phyloP scores from a whole-genome alignment of 208 protist genomes.

The Entamoeba histolytica region DNA sequence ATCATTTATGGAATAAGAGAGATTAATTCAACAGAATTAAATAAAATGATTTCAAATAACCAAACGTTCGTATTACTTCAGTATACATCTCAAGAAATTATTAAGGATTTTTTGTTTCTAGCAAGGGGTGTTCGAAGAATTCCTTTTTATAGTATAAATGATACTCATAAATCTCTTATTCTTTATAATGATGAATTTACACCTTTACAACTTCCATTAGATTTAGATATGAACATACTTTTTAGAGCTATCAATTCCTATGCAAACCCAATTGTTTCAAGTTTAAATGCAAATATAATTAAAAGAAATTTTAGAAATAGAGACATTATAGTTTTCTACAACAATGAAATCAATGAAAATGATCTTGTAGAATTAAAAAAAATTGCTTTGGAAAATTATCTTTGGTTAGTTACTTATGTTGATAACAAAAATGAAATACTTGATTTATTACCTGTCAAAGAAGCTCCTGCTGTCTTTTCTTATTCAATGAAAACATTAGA shows the following conservation, averaged over 20 bases:
- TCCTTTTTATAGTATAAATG: no score
- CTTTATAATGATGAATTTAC: no score
- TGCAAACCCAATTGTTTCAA: background rate
- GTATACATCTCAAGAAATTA: no score
- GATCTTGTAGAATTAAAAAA: background rate
- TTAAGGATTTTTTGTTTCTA: no score
- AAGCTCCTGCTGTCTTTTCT: background rate
- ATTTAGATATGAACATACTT: background rate
- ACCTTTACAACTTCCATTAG: no score
- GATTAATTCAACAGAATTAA: no score
- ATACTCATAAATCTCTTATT: no score
- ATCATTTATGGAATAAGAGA: no score
- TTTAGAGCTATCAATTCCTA: background rate
- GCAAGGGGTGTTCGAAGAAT: no score
- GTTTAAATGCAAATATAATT: background rate
- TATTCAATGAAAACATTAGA: background rate
- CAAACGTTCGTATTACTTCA: no score
- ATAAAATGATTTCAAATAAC: no score
- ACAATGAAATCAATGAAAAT: background rate
- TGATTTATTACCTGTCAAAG: background rate
- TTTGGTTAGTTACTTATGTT: background rate
- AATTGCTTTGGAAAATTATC: background rate
- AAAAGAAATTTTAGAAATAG: background rate
- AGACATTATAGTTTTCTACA: background rate
- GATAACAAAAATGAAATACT: background rate